Evolutionary conservation across 1,284 basidiomycete genomes (phyloP), one percentile per base, ranked within the genome.

Genomic region (Ceratobasidium sp.): DNA sequence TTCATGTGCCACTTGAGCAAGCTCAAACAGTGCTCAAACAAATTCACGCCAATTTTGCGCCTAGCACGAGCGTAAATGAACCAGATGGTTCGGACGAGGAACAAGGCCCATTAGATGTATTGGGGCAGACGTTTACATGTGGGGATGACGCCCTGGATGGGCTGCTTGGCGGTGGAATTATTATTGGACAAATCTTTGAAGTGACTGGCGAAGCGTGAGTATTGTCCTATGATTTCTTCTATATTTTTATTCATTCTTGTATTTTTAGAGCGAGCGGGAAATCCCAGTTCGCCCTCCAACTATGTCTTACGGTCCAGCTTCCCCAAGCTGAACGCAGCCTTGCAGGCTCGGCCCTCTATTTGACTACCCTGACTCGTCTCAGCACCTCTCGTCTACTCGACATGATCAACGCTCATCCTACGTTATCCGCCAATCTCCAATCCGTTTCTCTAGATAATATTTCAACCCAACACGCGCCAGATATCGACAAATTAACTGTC

Each of bases 201-300:
- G 82, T 96, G 46, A 88, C 86, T 14, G 94, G 94, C n/a, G 93
- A 96, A 84, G 93, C 55, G 26, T 62, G 38, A 49, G 63, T 62
- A 18, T 13, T 21, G 28, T 28, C 35, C 13, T 38, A 32, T 14
- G 41, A 11, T 18, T 62, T 23, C n/a, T 32, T 26, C 21, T 9
- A 23, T 21, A 18, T 23, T 62, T 72, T 61, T 44, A 72, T 61
- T 54, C 46, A 43, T 61, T 16, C 46, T 16, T 38, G 38, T 52
- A 52, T 30, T 35, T 58, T 18, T 77, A 96, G 94, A 80, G 89
- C 93, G 28, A 88, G 94, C 28, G 95, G 95, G 38, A 97, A 97
- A 81, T 94, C 93, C 0, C 94, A 96, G 77, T 81, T 96, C 2
- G 91, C 91, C 1, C 84, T 96, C 18, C 91, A 94, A 76, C 84